Base-by-base conservation (phyloP, 1,139 yeast genomes). In the Nakaseomyces kungkrabaensis region DNA sequence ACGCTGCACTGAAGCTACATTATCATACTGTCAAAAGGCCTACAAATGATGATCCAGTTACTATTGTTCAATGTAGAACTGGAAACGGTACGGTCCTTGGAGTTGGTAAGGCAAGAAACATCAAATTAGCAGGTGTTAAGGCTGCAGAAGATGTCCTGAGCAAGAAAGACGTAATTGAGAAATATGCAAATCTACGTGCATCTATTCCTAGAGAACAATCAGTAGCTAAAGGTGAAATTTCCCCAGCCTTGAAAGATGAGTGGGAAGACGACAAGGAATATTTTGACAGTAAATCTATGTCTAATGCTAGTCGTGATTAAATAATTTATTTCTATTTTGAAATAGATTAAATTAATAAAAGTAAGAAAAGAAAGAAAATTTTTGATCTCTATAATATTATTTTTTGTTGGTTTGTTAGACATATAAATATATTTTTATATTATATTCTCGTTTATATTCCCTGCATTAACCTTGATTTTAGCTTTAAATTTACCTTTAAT, bases 81-180 rank as follows among this genome's bases (percentile, higher is more conserved):
- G 79, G 76, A 1, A 75, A 74, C 38, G 77, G 77, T n/a, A 82
- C 85, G 50, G 65, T 70, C 11, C 72, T 85, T 68, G 92, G 90
- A 0, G 68, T 67, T 5, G 94, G 90, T 3, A 67, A 63, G 6
- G 92, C 85, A 0, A 72, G 75, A 24, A 81, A 77, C 54, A 70
- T 72, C 24, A 82, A 81, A 62, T 81, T 80, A 48, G 92, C 92
- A 0, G 85, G 90, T 1, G 64, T 77, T 36, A 71, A 80, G 52
- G 90, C 92, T 1, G 94, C 94, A 0, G 80, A 80, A 78, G 69
- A 73, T 48, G 89, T 86, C 0, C 69, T 89, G 48, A 68, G 70
- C n/a, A 79, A 86, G 53, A 76, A 74, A 45, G 72, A 71, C 1
- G 53, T 78, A 37, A 72, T 89, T 47, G 90, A 84, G 53, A 82